Evolutionary conservation across 2,329 filamentous ascomycete species (phyloP).

Genomic region (Sporothrix pallida): DNA sequence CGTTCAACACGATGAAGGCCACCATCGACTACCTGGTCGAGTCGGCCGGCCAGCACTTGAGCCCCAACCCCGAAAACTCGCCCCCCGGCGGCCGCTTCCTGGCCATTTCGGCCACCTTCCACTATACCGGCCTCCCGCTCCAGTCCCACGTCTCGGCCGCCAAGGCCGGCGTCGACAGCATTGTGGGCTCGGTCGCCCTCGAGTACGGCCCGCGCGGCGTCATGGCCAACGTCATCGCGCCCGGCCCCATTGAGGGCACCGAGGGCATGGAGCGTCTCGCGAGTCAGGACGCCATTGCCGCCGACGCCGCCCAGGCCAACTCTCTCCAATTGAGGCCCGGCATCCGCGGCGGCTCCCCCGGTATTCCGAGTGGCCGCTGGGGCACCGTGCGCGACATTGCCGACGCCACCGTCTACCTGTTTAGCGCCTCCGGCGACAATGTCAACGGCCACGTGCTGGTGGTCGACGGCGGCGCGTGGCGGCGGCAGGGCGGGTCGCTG

Average conservation of each 20-base stretch:
- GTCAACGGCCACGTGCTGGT: constrained; percentile 84
- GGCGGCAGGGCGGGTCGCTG: constrained; percentile 53
- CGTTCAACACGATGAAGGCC: constrained; percentile 93
- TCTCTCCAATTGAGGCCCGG: constrained; percentile 37
- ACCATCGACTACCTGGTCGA: constrained; percentile 80
- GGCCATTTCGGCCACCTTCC: constrained; percentile 88
- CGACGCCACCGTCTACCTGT: constrained; percentile 88
- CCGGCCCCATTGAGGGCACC: constrained; percentile 83
- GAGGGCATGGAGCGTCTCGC: constrained; percentile 75
- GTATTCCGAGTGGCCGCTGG: constrained; percentile 75
- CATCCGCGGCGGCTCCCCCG: constrained; percentile 46
- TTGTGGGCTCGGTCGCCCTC: constrained; percentile 78
- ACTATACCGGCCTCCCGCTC: constrained; percentile 84
- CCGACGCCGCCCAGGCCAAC: constrained; percentile 32
- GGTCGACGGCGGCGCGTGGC: constrained; percentile 68
- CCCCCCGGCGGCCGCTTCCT: constrained; percentile 81
- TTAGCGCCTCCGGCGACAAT: constrained; percentile 83
- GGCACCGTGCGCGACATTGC: constrained; percentile 87
- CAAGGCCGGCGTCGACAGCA: constrained; percentile 87
- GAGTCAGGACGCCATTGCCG: constrained; percentile 41
- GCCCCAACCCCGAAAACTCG: constrained; percentile 46
- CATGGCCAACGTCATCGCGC: constrained; percentile 86
- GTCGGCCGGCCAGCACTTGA: constrained; percentile 70
- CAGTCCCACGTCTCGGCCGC: constrained; percentile 91
- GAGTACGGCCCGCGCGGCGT: constrained; percentile 90